These are phyloP conservation scores for Crithidia brevicula DNA, from an alignment of 208 protist genomes.

Conservation along the genomic window DNA sequence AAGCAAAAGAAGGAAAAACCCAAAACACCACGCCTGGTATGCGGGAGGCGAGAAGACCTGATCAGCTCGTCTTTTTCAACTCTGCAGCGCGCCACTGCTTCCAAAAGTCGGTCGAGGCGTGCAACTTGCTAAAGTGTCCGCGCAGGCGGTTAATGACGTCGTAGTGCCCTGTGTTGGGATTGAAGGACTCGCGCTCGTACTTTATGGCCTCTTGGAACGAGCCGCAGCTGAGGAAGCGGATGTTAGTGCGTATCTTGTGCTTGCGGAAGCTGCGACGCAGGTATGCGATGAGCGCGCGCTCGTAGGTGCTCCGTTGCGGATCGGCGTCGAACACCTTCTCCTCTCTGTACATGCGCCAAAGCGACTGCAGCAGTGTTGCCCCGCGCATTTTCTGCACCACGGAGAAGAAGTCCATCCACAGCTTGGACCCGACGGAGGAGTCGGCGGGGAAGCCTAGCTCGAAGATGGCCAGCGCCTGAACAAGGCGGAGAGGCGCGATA, in stretches of 20 bases:
- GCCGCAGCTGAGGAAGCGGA: slow-evolving; percentile 39
- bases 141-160: slow-evolving; percentile 72
- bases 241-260: slow-evolving; percentile 44
- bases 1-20: neutral
- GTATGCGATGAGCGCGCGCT: slow-evolving; percentile 40
- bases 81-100: slow-evolving; percentile 16
- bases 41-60: neutral
- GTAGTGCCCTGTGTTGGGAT: slow-evolving; percentile 64
- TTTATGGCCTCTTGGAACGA: slow-evolving; percentile 62
- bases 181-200: slow-evolving; percentile 61
- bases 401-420: slow-evolving; percentile 84
- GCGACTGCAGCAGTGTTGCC: slow-evolving; percentile 79
- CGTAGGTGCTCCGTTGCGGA: slow-evolving; percentile 18
- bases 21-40: neutral
- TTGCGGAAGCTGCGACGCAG: slow-evolving; percentile 66
- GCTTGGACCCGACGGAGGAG: slow-evolving; percentile 72
- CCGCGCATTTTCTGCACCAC: slow-evolving; percentile 70
- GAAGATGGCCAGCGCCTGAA: slow-evolving; percentile 75
- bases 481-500: slow-evolving; percentile 63
- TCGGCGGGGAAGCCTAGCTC: slow-evolving; percentile 73
- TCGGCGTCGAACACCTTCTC: slow-evolving; percentile 67
- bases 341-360: slow-evolving; percentile 79
- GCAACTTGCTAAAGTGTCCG: slow-evolving; percentile 47
- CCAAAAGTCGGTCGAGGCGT: slow-evolving; percentile 32
- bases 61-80: slow-evolving; percentile 1